Base-by-base conservation (phyloP, 169 alveolate genomes). In the Plasmodium relictum region DNA sequence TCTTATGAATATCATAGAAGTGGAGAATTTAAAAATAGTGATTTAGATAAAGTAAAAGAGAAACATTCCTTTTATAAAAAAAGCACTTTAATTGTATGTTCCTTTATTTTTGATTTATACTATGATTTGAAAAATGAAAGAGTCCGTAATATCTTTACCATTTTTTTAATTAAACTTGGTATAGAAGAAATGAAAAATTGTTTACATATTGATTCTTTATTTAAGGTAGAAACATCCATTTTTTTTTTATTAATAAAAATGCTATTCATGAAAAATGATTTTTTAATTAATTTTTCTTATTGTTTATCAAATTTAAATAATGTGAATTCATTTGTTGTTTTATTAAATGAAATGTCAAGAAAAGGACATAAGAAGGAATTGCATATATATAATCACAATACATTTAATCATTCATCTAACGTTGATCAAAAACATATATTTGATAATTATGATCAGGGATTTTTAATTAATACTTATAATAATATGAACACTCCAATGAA, bases 101-200 rank as follows among this genome's bases (percentile, higher is more conserved):
- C 91, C 16, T 83, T 83, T 62, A 83, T 83, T 22, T 83, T 83
- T 73, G 91, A 83, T 48, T 45, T 83, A 58, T 83, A 83, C 62
- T 22, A 26, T 50, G 85, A 83, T 61, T 61, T 83, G 9, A 70
- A 54, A 45, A 61, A 69, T 62, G 66, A 66, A 45, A 56, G 91
- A 26, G 26, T 69, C 4, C 39, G 72, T 37, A 83, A n/a, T 63
- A 83, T 83, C n/a, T 83, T 83, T 45, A 83, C 91, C 1, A 83
- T 83, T 31, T 83, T 83, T 42, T 45, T 83, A 41, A 83, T 83
- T 10, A 83, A 83, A 72, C 61, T 83, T 2, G 91, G 91, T n/a
- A 72, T 83, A 18, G 86, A 83, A 73, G 91, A 83, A 45, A 69
- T 69, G 7, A 69, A 83, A 45, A 66, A 52, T 65, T 83, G 86